Percentiles rank a stretch among this genome's conserved stretches.
Evolutionary conservation across 78 protist species (phyloP).

Genomic region (Ministeria vibrans): DNA sequence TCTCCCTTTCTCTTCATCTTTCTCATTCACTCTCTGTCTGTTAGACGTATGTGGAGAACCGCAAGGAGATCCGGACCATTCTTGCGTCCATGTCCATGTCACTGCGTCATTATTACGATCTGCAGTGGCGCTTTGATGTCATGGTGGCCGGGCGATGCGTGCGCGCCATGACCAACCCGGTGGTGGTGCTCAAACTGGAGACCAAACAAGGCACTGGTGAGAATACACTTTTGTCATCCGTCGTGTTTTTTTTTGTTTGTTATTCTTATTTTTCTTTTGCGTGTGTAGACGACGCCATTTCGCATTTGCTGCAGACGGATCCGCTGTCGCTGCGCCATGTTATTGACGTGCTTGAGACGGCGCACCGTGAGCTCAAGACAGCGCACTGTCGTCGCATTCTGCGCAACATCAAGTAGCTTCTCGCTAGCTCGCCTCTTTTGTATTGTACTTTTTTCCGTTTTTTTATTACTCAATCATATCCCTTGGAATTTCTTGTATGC

Average conservation of each 20-base stretch:
- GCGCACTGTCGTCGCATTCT: neutral
- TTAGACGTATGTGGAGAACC: neutral
- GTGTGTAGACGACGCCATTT: neutral
- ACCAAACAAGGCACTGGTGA: neutral
- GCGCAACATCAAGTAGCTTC: slow-evolving; percentile 1
- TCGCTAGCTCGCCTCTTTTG: neutral
- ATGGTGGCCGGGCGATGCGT: neutral
- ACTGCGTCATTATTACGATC: neutral
- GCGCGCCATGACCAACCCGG: neutral
- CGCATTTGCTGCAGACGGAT: neutral
- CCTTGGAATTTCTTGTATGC: no score
- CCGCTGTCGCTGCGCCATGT: neutral
- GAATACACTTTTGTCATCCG: neutral
- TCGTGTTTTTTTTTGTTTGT: neutral
- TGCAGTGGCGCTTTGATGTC: slow-evolving; percentile 12
- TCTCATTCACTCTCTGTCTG: neutral
- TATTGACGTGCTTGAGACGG: neutral
- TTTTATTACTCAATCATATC: no score
- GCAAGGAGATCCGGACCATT: neutral
- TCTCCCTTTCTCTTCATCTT: neutral
- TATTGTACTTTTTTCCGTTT: neutral
- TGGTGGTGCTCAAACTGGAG: neutral
- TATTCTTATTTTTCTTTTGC: neutral
- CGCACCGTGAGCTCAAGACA: slow-evolving; percentile 5
- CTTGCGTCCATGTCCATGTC: neutral